These are phyloP conservation scores for Oryza meridionalis DNA, from an alignment of 176 grass and related monocot genomes.

Conservation along the genomic window DNA sequence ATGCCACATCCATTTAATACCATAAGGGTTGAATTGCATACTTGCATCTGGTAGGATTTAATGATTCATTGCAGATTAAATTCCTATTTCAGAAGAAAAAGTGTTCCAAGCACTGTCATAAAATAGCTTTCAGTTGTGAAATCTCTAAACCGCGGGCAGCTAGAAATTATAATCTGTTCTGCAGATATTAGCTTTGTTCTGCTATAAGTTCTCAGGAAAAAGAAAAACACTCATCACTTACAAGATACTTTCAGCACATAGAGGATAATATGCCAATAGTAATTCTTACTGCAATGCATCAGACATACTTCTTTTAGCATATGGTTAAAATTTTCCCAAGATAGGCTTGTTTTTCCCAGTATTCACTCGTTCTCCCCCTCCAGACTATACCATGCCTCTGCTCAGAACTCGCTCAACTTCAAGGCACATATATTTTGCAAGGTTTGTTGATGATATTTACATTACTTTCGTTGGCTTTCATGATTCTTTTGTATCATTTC, in stretches of 20 bases:
- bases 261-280: constrained; percentile 12
- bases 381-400: constrained; percentile 97
- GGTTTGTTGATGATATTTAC: constrained; percentile 50
- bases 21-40: not conserved
- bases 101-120: not conserved
- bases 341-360: constrained; percentile 29
- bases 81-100: not conserved
- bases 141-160: not conserved
- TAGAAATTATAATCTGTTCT: constrained; percentile 1
- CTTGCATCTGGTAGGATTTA: not conserved
- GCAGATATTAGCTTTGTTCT: not conserved
- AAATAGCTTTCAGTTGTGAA: not conserved
- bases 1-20: not conserved
- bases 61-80: not conserved
- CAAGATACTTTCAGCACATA: constrained; percentile 28
- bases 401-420: constrained; percentile 98
- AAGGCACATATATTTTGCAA: constrained; percentile 99
- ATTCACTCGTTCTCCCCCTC: constrained; percentile 43
- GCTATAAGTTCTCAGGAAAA: not conserved
- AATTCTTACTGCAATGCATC: constrained; percentile 13
- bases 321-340: constrained; percentile 11
- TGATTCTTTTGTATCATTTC: constrained; percentile 3
- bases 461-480: constrained; percentile 24
- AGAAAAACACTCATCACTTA: not conserved
- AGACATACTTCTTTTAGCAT: not conserved